Percentiles rank a stretch among this genome's conserved stretches.
Evolutionary conservation across 805 yeast genomes (phyloP).

Genomic region (Wickerhamomyces kurtzmanii): DNA sequence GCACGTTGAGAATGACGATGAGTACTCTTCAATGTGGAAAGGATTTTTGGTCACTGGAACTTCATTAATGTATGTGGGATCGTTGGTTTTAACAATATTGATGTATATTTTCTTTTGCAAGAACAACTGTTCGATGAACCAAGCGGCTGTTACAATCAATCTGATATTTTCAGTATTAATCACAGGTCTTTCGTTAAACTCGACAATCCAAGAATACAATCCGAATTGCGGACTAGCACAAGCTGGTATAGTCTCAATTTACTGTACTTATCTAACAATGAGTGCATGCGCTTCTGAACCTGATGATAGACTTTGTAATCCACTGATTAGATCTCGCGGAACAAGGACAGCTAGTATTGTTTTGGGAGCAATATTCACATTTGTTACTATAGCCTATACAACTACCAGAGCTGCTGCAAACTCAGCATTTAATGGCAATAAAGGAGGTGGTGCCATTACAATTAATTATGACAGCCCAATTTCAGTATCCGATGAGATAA

Average conservation of each 20-base stretch:
- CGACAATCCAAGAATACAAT: conserved; percentile 81
- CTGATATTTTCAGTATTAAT: conserved; percentile 53
- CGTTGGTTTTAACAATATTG: conserved; percentile 60
- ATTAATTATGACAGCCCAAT: conserved; percentile 18
- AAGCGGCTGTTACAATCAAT: conserved; percentile 76
- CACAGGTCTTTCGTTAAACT: conserved; percentile 66
- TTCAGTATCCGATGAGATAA: conserved; percentile 13
- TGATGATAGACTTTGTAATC: conserved; percentile 88
- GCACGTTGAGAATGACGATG: conserved; percentile 77
- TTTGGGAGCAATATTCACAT: conserved; percentile 87
- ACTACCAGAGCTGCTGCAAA: conserved; percentile 94
- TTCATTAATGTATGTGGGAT: conserved; percentile 67
- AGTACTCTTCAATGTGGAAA: conserved; percentile 58
- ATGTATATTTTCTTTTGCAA: conserved; percentile 83
- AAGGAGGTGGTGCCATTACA: conserved; percentile 24
- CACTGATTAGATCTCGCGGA: conserved; percentile 79
- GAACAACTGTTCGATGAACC: conserved; percentile 79
- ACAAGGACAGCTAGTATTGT: conserved; percentile 85
- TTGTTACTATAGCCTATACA: conserved; percentile 92
- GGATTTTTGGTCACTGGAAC: conserved; percentile 80
- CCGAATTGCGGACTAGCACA: conserved; percentile 97
- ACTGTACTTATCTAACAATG: conserved; percentile 84
- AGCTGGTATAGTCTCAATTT: conserved; percentile 88
- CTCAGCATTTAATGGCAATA: conserved; percentile 45
- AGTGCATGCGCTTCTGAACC: conserved; percentile 96